phyloP scores from a whole-genome alignment of 148 eudicot species.

The Arctostaphylos glauca region DNA sequence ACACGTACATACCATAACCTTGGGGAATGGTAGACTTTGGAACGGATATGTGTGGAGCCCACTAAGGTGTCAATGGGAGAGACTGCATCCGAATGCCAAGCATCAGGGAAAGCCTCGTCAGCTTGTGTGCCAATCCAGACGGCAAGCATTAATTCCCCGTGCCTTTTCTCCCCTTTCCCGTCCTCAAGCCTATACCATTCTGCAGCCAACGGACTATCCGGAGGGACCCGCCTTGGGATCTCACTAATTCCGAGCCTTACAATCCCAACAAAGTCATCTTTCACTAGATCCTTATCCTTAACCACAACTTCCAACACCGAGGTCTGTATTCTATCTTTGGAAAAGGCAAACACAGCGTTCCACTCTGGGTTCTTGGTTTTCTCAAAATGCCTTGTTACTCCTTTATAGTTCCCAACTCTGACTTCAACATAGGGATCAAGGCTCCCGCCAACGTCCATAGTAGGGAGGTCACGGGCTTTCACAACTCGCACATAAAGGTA shows the following conservation, averaged over 20 bases:
- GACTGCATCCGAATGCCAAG: constrained; percentile 68
- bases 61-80: constrained; percentile 37
- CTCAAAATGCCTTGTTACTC: constrained; percentile 59
- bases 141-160: constrained; percentile 82
- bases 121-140: constrained; percentile 94
- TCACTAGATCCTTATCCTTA: constrained; percentile 72
- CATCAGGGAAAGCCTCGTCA: constrained; percentile 88
- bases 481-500: constrained; percentile 84
- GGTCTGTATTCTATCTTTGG: constrained; percentile 65
- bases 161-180: constrained; percentile 48
- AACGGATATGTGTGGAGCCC: constrained; percentile 35
- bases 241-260: constrained; percentile 60
- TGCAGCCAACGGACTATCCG: constrained; percentile 89
- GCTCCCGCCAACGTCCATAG: constrained; percentile 70
- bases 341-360: constrained; percentile 80
- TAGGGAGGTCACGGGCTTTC: constrained; percentile 71
- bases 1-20: constrained; percentile 76
- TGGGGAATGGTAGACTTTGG: constrained; percentile 75
- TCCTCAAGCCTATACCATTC: constrained; percentile 79
- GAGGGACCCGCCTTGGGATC: constrained; percentile 72
- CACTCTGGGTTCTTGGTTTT: constrained; percentile 69
- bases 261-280: constrained; percentile 76
- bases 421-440: constrained; percentile 93
- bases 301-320: constrained; percentile 59
- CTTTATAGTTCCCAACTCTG: constrained; percentile 77